These are phyloP conservation scores for Guillardia theta DNA, from an alignment of 78 protist genomes.

Conservation along the genomic window DNA sequence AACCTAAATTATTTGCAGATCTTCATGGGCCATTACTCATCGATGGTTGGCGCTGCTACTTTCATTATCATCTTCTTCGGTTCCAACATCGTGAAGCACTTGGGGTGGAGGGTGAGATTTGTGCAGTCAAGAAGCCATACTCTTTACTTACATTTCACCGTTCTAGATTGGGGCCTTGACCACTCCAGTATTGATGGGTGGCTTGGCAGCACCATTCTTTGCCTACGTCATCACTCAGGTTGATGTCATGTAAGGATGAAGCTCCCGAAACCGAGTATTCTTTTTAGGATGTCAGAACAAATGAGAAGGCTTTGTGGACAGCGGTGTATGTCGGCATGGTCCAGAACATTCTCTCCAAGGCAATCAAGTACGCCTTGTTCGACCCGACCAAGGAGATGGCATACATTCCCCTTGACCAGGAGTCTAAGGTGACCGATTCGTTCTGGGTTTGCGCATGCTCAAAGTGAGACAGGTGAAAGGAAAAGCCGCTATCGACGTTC, in stretches of 20 bases:
- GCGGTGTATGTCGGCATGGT: not conserved
- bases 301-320: not conserved
- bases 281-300: not conserved
- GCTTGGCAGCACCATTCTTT: not conserved
- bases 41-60: not conserved
- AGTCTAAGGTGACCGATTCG: not conserved
- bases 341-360: not conserved
- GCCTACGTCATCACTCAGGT: constrained; percentile 27
- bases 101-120: not conserved
- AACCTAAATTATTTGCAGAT: not conserved
- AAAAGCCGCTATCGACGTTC: constrained; percentile 51
- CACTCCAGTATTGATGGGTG: not conserved
- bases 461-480: not conserved
- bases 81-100: constrained; percentile 24
- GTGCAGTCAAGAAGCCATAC: not conserved
- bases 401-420: constrained; percentile 36
- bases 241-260: no score
- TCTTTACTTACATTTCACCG: not conserved
- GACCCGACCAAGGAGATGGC: constrained; percentile 49
- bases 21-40: constrained; percentile 25
- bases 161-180: not conserved
- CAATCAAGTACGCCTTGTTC: constrained; percentile 33
- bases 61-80: constrained; percentile 18
- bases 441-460: not conserved
- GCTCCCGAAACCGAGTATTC: no score